Evolutionary conservation across 148 eudicot species (phyloP), one percentile per base, ranked within the genome.

Genomic region (Nepenthes gracilis): DNA sequence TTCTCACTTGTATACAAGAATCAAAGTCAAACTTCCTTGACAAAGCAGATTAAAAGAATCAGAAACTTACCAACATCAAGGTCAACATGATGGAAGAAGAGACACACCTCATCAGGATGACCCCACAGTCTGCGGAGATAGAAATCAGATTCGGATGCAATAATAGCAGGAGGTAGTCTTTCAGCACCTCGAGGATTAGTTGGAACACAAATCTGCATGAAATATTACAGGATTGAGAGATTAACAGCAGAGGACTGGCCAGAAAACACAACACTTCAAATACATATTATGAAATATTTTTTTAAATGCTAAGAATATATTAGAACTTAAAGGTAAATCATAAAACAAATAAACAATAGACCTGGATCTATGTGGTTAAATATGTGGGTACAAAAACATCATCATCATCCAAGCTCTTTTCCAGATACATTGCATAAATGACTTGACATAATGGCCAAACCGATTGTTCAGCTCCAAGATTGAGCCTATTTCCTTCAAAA

Each of bases 171-270:
- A 32, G 97, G 97, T 64, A 91, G 74, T 55, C 84, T 77, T 76
- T 91, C 85, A 10, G 97, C 96, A 70, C 97, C 97, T 15, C 86
- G 96, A 60, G 97, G 97, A 67, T 91, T 91, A 59, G 87, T 75
- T 36, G 87, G 86, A 69, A 85, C 92, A 77, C 79, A 85, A 47
- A 90, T 85, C 97, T 90, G 74, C 53, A 52, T n/a, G n/a, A 52
- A 52, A 5, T 2, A 11, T 12, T 40, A 32, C 53, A 68, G 32
- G 11, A 54, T 23, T 35, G 34, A 43, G 43, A 65, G 43, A 58
- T 34, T 37, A 36, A 49, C 2, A 33, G 11, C 34, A 51, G 35
- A 32, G 14, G 50, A 58, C 55, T 36, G 45, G 49, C 52, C 15
- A 55, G 47, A 40, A 52, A 14, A 47, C 40, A 7, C 12, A 40